Evolutionary conservation across 257 asterid species (phyloP), one percentile per base, ranked within the genome.

Genomic region (Ilex aquifolium): DNA sequence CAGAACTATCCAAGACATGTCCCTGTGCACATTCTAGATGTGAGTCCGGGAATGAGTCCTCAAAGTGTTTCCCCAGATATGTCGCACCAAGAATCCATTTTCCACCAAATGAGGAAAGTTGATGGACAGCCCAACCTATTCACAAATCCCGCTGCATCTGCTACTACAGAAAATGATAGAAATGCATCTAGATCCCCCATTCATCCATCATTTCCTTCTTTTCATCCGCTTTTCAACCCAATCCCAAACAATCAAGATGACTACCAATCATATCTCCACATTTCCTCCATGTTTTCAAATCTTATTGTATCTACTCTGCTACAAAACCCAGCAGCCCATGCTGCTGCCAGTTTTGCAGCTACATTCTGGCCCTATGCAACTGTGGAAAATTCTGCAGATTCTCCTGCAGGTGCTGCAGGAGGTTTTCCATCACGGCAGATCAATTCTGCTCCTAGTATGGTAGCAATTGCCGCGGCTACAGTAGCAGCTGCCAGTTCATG

Each of bases 401-500:
- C 76, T 48, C 55, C 77, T 60, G 66, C 76, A 39, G 79, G 74
- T 57, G 59, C 66, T 42, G 57, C 62, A 6, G 81, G 81, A 59
- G 67, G 79, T 65, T 77, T 69, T 76, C 76, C 76, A 51, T 57
- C 81, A 57, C 65, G 74, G 65, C 81, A 76, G 51, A 63, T 74
- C 14, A 81, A 70, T 69, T 39, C 84, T 56, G 63, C 86, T 79
- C 95, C 96, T 30, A 79, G 83, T 71, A 73, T 87, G 74, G 91
- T 81, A 17, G 86, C 95, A 69, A 75, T 92, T 76, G 95, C 97
- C 65, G 88, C 94, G 56, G 99, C 96, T 56, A 92, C 99, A 11
- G 97, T 89, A 63, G 95, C 99, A 44, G 95, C 97, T 62, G 99
- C 99, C 65, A 82, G 94, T 48, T 86, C 99, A 53, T 92, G 99